Evolutionary conservation across 108 stramenopile genomes (phyloP).

Genomic region (Thalassiosira profunda): DNA sequence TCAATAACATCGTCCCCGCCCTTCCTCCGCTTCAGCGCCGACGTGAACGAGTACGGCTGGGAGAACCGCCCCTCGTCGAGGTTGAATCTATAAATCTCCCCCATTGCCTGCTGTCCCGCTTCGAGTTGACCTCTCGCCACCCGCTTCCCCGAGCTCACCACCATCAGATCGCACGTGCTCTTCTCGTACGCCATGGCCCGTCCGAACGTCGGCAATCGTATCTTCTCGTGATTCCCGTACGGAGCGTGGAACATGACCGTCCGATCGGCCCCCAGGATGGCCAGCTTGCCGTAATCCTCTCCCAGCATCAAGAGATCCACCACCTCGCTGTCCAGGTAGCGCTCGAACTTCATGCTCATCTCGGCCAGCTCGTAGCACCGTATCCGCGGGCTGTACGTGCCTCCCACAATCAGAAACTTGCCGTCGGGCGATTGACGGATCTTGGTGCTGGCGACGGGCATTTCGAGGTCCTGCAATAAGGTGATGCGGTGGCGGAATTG

Average conservation of each 20-base stretch:
- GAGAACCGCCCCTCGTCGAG: conserved; percentile 97
- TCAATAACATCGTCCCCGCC: conserved; percentile 9
- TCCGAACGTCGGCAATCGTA: conserved; percentile 97
- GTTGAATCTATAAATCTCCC: conserved; percentile 93
- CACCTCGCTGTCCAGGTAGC: conserved; percentile 94
- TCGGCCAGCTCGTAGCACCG: conserved; percentile 96
- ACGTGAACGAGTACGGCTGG: conserved; percentile 76
- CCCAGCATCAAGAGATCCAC: conserved; percentile 89
- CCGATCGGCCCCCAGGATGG: conserved; percentile 92
- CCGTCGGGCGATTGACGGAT: conserved; percentile 90
- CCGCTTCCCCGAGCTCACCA: conserved; percentile 78
- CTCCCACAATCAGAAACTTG: conserved; percentile 90
- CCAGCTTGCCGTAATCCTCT: conserved; percentile 97
- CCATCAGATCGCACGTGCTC: conserved; percentile 89
- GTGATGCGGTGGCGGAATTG: conserved; percentile 94
- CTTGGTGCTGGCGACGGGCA: conserved; percentile 87
- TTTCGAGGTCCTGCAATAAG: conserved; percentile 98
- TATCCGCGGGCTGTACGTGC: conserved; percentile 96
- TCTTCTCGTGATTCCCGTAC: conserved; percentile 92
- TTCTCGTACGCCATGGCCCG: conserved; percentile 95
- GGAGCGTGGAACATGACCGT: conserved; percentile 97
- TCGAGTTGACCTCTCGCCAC: background rate
- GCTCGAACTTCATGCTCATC: conserved; percentile 98
- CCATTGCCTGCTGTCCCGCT: conserved; percentile 24
- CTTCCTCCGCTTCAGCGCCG: conserved; percentile 45